Evolutionary conservation across 371 early-diverging fungal genomes (phyloP), one percentile per base, ranked within the genome.

Genomic region (Mortierella sp.): DNA sequence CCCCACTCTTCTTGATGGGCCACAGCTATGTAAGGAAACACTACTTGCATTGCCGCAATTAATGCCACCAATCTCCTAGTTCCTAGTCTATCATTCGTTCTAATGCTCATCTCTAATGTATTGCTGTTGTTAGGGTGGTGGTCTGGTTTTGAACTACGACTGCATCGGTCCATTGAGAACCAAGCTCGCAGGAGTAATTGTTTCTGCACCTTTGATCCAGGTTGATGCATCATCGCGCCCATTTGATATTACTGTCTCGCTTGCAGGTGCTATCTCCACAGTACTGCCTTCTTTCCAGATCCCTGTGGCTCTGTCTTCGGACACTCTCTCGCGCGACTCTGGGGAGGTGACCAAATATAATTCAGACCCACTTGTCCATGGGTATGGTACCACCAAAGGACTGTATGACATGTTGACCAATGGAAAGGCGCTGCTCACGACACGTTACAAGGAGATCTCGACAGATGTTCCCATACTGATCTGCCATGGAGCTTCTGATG

Each of bases 1-100:
- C 85, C 6, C 90, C 92, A 6, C 75, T 88, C 34, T 86, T 91
- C 58, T 64, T 92, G 17, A 86, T 91, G 83, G 93, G 92, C 6
- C 92, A 91, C 61, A 88, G 88, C 51, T 90, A 89, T 86, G 89
- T 89, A 86, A 64, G 76, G 42, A 23, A 32, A 32, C 0, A n/a
- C 22, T n/a, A 6, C 6, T 23, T 23, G 51, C 51, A 19, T 51
- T n/a, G 51, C 15, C 5, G 22, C 32, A 22, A 28, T 0, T 4
- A 32, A 59, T 3, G 1, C 37, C 19, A 28, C 15, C 15, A 17
- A 3, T 0, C 35, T 42, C 2, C 12, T 28, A 31, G 22, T 42
- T 31, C 26, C 17, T 37, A 10, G 23, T 15, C 1, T n/a, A 9
- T 31, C 26, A 28, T 22, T 10, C 19, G 13, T n/a, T 66, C 15